Evolutionary conservation across 106 monocot species (phyloP), one percentile per base, ranked within the genome.

Genomic region (Apostasia shenzhenica): DNA sequence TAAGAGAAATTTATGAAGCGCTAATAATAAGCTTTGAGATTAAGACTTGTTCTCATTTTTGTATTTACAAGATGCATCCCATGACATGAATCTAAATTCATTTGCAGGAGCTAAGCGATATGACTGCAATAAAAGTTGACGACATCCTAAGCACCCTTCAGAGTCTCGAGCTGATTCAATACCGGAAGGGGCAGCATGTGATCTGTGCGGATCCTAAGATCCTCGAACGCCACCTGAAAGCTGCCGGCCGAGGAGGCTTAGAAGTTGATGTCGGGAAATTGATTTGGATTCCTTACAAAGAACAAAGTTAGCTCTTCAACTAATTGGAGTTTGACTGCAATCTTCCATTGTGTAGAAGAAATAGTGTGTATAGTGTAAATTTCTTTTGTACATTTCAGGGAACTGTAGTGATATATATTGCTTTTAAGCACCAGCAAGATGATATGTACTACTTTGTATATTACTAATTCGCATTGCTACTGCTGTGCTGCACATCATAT

Each of bases 241-340:
- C 91, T 14, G 94, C 91, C 0, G 91, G 94, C 4, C 84, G 92
- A 8, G 95, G 95, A 7, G 97, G 97, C 42, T 59, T 87, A 45
- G 97, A 97, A 26, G 89, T 97, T 5, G 97, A 97, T 48, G 92
- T 89, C 11, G 74, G 76, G 72, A 97, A 92, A 69, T 79, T 97
- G 73, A 97, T 97, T 53, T 97, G 97, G 97, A 92, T 89, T n/a
- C 97, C 97, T 38, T 97, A 89, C 71, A 97, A 92, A 78, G 97
- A 97, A 37, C 97, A 92, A 72, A 76, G 85, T 26, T 94, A 85
- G 61, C 26, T 26, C 26, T 26, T 45, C 14, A 64, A n/a, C 8
- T 54, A 12, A 9, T 54, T 54, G 13, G 8, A 54, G 8, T 8
- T 5, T 54, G 54, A 51, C 55, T 1, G 13, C 54, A 14, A 56